Evolutionary conservation across 2,329 filamentous ascomycete genomes (phyloP), one percentile per base, ranked within the genome.

Genomic region (Mycosphaerella arachidis): DNA sequence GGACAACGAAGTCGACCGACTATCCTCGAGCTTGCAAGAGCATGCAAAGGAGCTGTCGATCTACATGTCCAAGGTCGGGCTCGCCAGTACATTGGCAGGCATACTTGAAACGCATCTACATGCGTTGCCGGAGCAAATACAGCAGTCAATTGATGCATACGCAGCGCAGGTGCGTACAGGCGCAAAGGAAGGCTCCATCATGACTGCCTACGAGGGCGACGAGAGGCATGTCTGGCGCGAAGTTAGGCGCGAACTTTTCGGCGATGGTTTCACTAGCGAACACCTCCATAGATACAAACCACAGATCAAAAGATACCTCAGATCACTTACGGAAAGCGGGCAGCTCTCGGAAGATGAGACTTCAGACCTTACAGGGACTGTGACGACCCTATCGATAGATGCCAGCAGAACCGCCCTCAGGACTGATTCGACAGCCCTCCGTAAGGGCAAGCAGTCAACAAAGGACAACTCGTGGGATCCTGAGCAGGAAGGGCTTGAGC

Each of bases 121-220:
- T 48, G 35, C 31, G 7, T 35, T 60, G 27, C 58, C 58, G 2
- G 53, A 55, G 5, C 8, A 60, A 35, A 60, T 60, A 29, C 53
- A 56, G 40, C n/a, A 45, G n/a, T 56, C 54, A 1, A 24, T 60
- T 13, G 58, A 60, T 27, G 35, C 35, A 45, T 37, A 56, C 4
- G 53, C 54, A 2, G 54, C 45, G 7, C 37, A 55, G 13, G 46
- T 55, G 16, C 24, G 40, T 2, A 20, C 37, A 18, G 53, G 53
- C 8, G 2, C 50, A 6, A 35, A 56, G n/a, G 55, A 61, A 18
- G 59, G 55, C 16, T 54, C 55, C 3, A 46, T 61, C 20, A 54
- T 61, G 59, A 58, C 59, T 13, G 58, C 59, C 6, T 58, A 61
- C 35, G 55, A 55, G 16, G 59, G 58, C 43, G 59, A 61, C 20